A percentile compares a stretch with the other conserved stretches of the same genome.
Evolutionary conservation across 305 asterid species (phyloP).

Genomic region (Andrographis paniculata): DNA sequence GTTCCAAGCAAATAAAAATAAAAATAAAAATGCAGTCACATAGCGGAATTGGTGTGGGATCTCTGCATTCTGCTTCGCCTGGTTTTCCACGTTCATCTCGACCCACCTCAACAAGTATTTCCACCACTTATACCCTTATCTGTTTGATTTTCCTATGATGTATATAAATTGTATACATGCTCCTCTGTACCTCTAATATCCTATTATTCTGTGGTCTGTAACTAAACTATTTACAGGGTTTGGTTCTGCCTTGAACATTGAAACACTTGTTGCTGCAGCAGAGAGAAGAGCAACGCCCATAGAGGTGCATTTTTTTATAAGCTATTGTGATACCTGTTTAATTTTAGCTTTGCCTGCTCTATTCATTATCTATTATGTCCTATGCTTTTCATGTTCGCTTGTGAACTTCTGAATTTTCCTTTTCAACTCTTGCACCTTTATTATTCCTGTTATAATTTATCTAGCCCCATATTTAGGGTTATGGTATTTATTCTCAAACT

Average conservation of each 20-base stretch:
- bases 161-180: conserved; percentile 9
- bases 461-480: too few species aligned
- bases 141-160: background rate
- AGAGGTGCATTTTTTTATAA: conserved; percentile 51
- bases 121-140: conserved; percentile 9
- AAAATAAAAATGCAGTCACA: conserved; percentile 46
- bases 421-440: too few species aligned
- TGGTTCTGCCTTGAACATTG: conserved; percentile 95
- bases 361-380: too few species aligned
- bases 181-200: conserved; percentile 9
- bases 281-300: conserved; percentile 91
- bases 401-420: too few species aligned
- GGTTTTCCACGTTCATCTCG: conserved; percentile 64
- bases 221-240: conserved; percentile 45
- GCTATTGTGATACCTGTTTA: conserved; percentile 2
- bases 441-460: too few species aligned
- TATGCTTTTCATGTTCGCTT: too few species aligned
- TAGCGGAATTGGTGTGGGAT: conserved; percentile 36
- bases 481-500: too few species aligned
- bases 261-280: conserved; percentile 98
- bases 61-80: conserved; percentile 45
- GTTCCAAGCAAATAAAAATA: conserved; percentile 18
- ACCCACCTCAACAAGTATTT: conserved; percentile 65
- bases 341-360: conserved; percentile 1
- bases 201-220: conserved; percentile 10